Evolutionary conservation across 352 stramenopile genomes (phyloP), one percentile per base, ranked within the genome.

Genomic region (Peronospora farinosa): DNA sequence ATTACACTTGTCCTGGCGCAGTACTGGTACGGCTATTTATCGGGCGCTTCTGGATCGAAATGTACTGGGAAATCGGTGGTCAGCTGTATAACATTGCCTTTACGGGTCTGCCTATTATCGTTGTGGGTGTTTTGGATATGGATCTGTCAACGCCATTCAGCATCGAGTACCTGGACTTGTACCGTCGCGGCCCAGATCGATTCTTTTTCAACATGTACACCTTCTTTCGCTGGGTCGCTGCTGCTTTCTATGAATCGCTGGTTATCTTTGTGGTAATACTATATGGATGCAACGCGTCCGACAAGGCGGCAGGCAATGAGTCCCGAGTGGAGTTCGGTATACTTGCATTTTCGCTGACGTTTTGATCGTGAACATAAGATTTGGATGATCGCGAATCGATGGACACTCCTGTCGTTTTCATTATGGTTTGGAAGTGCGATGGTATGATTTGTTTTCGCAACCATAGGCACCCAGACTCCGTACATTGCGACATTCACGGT

Each of bases 31-130:
- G 92, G 85, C 35, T 86, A 97, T 35, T 91, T 92, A 50, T 97
- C 86, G 11, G 92, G 92, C 28, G 95, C 96, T 7, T 98, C 88
- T 7, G 95, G 78, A 0, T 86, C 75, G 19, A 92, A 46, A 69
- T 88, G 53, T 92, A 92, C 57, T 94, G 76, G 68, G 82, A 92
- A 61, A 69, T 88, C 19, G 78, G 67, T 46, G 75, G 92, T 2
- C 86, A 92, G 56, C 59, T 97, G 15, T 97, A 97, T 61, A 98
- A 98, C 63, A 86, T 98, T 54, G 81, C 96, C 11, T 96, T 92
- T 54, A 97, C 86, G 5, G 84, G 78, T 19, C 49, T 98, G 12
- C 95, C 96, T 8, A 97, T 98, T 47, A 54, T 92, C 21, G 70
- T 91, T 4, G 67, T 93, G 2, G 83, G 78, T 13, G 82, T 92